Conservation (phyloP, 2,329 filamentous ascomycete species). For the Albophoma yamanashiensis region DNA sequence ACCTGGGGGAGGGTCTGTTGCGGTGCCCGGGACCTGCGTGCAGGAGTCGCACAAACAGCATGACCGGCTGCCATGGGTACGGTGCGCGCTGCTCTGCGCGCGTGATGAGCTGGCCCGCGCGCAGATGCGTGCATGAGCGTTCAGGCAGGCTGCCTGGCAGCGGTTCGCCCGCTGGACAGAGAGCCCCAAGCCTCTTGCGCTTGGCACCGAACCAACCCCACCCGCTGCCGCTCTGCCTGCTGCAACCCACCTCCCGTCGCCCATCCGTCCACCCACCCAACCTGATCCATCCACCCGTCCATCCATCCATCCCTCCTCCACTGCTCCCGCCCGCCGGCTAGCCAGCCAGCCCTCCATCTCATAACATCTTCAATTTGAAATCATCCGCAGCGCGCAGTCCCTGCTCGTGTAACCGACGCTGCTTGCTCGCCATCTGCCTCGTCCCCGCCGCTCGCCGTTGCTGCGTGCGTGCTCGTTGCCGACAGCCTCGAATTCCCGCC, state of each 20-base stretch:
- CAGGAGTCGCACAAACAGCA: too few species aligned
- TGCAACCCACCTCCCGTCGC: background rate
- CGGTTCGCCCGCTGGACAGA: background rate
- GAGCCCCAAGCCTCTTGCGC: background rate
- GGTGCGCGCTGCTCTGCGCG: too few species aligned
- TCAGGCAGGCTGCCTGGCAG: too few species aligned
- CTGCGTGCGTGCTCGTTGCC: background rate
- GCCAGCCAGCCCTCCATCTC: background rate
- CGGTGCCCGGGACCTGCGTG: background rate
- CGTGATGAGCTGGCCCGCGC: too few species aligned
- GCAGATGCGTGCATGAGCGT: too few species aligned
- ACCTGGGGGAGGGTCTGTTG: too few species aligned
- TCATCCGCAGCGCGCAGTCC: background rate
- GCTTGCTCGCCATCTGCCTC: background rate
- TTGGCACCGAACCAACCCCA: background rate
- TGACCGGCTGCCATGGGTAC: too few species aligned
- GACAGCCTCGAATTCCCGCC: background rate
- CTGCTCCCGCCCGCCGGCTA: too few species aligned
- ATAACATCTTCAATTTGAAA: background rate
- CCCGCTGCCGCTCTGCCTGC: background rate
- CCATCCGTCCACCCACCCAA: background rate
- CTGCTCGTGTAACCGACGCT: background rate
- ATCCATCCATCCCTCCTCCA: background rate
- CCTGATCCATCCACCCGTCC: background rate
- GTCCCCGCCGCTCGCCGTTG: background rate